A percentile compares a stretch with the other conserved stretches of the same genome.
These are phyloP conservation scores for Metarhizium sp. DNA, from an alignment of 2,329 filamentous ascomycete genomes.

Conservation along the genomic window DNA sequence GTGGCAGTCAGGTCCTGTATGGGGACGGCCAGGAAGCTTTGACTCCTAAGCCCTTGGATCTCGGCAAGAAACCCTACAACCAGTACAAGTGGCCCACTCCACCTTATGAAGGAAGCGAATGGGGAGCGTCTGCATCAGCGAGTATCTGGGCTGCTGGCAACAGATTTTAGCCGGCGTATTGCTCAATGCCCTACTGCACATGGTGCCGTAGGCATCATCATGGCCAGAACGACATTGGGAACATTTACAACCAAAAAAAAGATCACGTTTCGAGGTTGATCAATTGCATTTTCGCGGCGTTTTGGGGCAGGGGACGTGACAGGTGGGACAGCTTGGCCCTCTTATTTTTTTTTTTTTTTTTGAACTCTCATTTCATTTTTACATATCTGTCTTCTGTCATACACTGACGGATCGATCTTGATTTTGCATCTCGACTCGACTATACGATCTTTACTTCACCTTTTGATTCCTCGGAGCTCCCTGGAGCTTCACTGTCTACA, in stretches of 20 bases:
- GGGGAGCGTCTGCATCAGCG: slow-evolving; percentile 73
- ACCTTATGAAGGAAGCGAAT: slow-evolving; percentile 88
- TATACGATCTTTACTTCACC: not conserved
- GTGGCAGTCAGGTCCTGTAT: slow-evolving; percentile 67
- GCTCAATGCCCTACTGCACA: not conserved
- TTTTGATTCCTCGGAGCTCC: not conserved
- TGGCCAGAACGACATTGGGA: slow-evolving; percentile 8
- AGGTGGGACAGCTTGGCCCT: slow-evolving; percentile 12
- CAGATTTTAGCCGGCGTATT: slow-evolving; percentile 36
- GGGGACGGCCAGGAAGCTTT: slow-evolving; percentile 52
- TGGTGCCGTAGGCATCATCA: slow-evolving; percentile 11
- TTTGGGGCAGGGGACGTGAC: not conserved
- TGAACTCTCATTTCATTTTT: not conserved
- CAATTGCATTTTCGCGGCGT: slow-evolving; percentile 6
- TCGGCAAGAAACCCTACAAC: slow-evolving; percentile 45
- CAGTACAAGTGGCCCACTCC: slow-evolving; percentile 85
- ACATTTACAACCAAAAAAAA: slow-evolving; percentile 4
- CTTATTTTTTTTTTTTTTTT: slow-evolving; percentile 6
- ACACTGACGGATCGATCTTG: not conserved
- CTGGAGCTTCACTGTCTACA: not conserved
- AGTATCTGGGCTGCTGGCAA: slow-evolving; percentile 70
- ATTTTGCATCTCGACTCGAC: not conserved
- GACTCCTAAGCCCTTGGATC: slow-evolving; percentile 62
- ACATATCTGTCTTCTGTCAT: not conserved
- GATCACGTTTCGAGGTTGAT: slow-evolving; percentile 10